Base-by-base conservation (phyloP, 2,329 filamentous ascomycete genomes). In the Fusarium circinatum region DNA sequence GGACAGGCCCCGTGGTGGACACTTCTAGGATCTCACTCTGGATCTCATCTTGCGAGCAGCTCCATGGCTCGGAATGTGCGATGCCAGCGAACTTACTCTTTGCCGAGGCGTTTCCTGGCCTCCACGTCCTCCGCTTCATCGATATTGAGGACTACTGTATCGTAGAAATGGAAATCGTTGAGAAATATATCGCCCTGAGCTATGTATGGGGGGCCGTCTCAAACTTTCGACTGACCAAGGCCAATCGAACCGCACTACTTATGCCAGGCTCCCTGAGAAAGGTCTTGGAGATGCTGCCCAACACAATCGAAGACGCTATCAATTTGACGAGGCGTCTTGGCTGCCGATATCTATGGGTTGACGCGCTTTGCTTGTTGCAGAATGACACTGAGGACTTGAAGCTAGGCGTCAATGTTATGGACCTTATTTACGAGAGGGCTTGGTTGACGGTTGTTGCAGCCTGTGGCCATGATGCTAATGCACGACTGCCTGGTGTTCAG, bases 241-340 rank as follows among this genome's bases (percentile, higher is more conserved):
- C 47, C 1, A 49, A 49, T 18, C 47, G 47, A 49, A 32, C 15
- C 11, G 15, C 15, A 5, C 8, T 49, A 0, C 22, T 49, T 2
- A 7, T 4, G 11, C 28, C 8, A 0, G 15, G 28, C 0, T 32
- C 47, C 2, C 0, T 49, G 2, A 0, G 7, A 3, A 4, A 0
- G 3, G 28, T 24, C 8, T 3, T 7, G 4, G 0, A 7, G 5
- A 32, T n/a, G 28, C 28, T 49, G 0, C 47, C 47, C 0, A 24
- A 24, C 22, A 32, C 47, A 0, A 24, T 49, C 5, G 24, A 18
- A 24, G 47, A 49, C 15, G 47, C 47, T 14, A 32, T 30, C 0
- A 14, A 0, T 13, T 24, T 49, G 3, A 1, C 28, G 1, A 10
- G 8, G 8, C 28, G 28, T 2, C 47, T 49, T 18, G 15, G 8